Conservation (phyloP, 768 basidiomycete species). For the Fomitopsis pulvina region DNA sequence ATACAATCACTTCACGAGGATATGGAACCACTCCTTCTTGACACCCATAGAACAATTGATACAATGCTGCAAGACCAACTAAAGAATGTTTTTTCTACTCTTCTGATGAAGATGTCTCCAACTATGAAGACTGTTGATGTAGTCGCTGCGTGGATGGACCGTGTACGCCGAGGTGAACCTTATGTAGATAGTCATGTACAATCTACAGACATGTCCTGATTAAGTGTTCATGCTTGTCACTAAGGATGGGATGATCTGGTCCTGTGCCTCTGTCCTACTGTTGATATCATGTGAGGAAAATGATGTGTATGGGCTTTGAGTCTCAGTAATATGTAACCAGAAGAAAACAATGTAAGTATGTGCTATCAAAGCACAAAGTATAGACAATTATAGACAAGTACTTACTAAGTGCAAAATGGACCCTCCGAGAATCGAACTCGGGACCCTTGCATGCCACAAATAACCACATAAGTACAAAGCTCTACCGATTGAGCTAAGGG, state of each 20-base stretch:
- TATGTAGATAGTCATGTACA: not conserved
- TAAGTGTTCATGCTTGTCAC: not conserved
- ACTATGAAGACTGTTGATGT: slow-evolving; percentile 14
- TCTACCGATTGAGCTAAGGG: slow-evolving; percentile 60
- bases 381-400: not conserved
- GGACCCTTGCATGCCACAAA: slow-evolving; percentile 49
- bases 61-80: slow-evolving; percentile 14
- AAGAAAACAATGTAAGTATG: no score
- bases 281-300: no score
- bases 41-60: slow-evolving; percentile 11
- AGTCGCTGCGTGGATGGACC: slow-evolving; percentile 15
- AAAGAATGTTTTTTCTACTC: slow-evolving; percentile 9
- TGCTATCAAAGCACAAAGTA: slow-evolving; percentile 1
- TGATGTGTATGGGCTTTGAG: no score
- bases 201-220: not conserved
- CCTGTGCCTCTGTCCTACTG: not conserved
- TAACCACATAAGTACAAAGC: slow-evolving; percentile 58
- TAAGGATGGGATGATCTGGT: not conserved
- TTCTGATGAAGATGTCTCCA: slow-evolving; percentile 12
- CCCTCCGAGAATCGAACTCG: slow-evolving; percentile 60
- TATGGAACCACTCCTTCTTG: slow-evolving; percentile 12
- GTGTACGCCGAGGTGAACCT: not conserved
- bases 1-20: slow-evolving; percentile 13
- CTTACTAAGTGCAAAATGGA: slow-evolving; percentile 37
- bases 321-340: no score